phyloP scores from a whole-genome alignment of 805 yeast genomes.

The Tetrapisispora iriomotensis region DNA sequence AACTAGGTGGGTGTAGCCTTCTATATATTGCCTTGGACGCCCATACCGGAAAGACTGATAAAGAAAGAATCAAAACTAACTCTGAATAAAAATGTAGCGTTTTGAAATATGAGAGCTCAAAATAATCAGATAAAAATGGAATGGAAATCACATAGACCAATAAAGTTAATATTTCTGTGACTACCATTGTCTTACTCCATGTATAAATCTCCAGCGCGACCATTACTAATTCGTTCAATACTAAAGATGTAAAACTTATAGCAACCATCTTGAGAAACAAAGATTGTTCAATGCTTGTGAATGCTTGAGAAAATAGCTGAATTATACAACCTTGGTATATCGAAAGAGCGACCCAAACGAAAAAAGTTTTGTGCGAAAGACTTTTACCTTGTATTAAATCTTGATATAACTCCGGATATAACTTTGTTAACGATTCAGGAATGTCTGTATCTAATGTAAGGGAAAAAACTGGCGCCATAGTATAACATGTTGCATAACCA shows the following conservation, averaged over 20 bases:
- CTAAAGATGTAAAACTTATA: constrained; percentile 66
- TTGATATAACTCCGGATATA: constrained; percentile 90
- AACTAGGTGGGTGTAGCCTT: constrained; percentile 81
- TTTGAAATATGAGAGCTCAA: constrained; percentile 54
- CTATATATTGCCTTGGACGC: constrained; percentile 65
- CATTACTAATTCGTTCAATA: constrained; percentile 84
- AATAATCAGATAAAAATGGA: constrained; percentile 81
- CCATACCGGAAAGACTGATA: constrained; percentile 87
- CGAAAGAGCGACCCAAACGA: constrained; percentile 83
- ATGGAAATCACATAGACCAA: constrained; percentile 59
- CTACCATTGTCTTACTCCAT: constrained; percentile 77
- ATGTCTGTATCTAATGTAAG: constrained; percentile 86
- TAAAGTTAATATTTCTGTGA: constrained; percentile 62
- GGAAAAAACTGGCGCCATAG: constrained; percentile 97
- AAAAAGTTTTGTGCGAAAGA: constrained; percentile 76
- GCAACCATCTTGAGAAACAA: constrained; percentile 74
- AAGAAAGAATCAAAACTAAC: constrained; percentile 46
- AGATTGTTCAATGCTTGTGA: constrained; percentile 51
- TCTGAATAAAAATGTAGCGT: constrained; percentile 63
- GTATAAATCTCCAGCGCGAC: constrained; percentile 85
- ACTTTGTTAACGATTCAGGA: constrained; percentile 73
- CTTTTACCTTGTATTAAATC: constrained; percentile 86
- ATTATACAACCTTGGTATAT: constrained; percentile 81
- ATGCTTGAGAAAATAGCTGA: constrained; percentile 70
- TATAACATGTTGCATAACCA: constrained; percentile 92